Evolutionary conservation across 129 eudicot genomes (phyloP).

Genomic region (Lactuca saligna): DNA sequence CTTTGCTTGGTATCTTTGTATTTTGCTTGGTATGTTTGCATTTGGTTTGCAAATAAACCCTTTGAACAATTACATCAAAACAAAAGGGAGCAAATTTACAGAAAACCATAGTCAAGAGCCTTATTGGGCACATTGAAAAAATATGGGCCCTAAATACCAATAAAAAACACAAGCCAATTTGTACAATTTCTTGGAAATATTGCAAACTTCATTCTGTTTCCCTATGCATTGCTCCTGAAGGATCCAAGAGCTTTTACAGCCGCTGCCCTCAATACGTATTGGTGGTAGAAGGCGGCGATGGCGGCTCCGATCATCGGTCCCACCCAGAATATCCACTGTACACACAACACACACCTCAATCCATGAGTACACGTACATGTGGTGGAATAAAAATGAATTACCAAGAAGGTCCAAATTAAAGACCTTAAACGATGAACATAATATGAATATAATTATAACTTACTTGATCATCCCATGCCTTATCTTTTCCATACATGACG

Average conservation of each 20-base stretch:
- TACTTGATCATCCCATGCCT: slow-evolving; percentile 45
- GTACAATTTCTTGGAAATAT: slow-evolving; percentile 27
- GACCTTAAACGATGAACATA: neutral
- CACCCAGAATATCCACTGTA: slow-evolving; percentile 45
- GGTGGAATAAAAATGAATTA: neutral
- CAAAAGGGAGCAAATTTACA: slow-evolving; percentile 1
- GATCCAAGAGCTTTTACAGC: slow-evolving; percentile 42
- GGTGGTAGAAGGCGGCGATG: slow-evolving; percentile 41
- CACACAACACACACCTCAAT: neutral
- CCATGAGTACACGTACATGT: neutral
- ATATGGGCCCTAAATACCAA: slow-evolving; percentile 20
- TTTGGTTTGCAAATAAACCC: neutral
- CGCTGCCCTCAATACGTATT: slow-evolving; percentile 35
- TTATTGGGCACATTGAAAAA: slow-evolving; percentile 32
- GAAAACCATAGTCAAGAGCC: neutral
- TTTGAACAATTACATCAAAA: slow-evolving; percentile 13
- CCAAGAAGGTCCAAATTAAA: too few species aligned
- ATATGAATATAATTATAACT: slow-evolving; percentile 7
- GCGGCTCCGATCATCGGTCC: slow-evolving; percentile 46
- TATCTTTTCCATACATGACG: slow-evolving; percentile 38
- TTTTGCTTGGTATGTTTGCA: neutral
- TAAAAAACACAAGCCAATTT: slow-evolving; percentile 21
- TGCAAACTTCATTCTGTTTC: neutral
- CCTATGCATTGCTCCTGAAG: slow-evolving; percentile 43
- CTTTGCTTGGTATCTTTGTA: neutral